phyloP scores from a whole-genome alignment of 495 filamentous ascomycete genomes.

The Aspergillus coremiiformis region DNA sequence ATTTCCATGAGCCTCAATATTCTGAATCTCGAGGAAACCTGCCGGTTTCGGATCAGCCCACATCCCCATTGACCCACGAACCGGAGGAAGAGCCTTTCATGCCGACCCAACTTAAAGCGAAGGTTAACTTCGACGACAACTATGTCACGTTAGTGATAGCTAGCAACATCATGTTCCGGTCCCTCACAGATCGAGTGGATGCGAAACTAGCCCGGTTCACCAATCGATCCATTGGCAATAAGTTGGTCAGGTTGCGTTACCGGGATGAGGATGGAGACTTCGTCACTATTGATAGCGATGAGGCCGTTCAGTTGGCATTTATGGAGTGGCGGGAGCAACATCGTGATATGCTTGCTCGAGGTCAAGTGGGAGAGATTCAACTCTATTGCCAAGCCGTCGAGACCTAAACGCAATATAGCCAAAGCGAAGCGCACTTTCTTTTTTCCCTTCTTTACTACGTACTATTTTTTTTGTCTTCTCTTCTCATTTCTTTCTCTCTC shows the following conservation, averaged over 20 bases:
- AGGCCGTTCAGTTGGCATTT: conserved; percentile 91
- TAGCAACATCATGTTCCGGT: conserved; percentile 87
- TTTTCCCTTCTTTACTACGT: not conserved
- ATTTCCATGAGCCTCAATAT: conserved; percentile 37
- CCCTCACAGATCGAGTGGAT: conserved; percentile 92
- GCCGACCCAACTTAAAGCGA: conserved; percentile 78
- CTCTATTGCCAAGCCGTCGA: conserved; percentile 57
- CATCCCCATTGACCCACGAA: conserved; percentile 31
- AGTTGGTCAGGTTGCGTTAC: conserved; percentile 77
- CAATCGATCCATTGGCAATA: conserved; percentile 66
- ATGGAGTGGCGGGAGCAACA: conserved; percentile 81
- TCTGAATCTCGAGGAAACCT: conserved; percentile 23
- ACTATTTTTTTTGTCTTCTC: conserved; percentile 2
- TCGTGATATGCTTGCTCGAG: conserved; percentile 52
- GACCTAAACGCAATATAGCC: conserved; percentile 14
- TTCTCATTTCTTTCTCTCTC: conserved; percentile 5
- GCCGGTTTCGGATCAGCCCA: conserved; percentile 31
- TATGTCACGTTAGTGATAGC: conserved; percentile 89
- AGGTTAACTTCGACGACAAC: conserved; percentile 74
- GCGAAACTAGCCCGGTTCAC: conserved; percentile 82
- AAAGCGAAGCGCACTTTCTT: not conserved
- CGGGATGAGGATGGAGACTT: conserved; percentile 88
- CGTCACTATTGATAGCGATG: conserved; percentile 87
- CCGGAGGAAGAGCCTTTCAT: conserved; percentile 35
- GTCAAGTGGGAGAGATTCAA: conserved; percentile 76